Conservation (phyloP, 352 stramenopile species). For the Aphanomyces stellatus region DNA sequence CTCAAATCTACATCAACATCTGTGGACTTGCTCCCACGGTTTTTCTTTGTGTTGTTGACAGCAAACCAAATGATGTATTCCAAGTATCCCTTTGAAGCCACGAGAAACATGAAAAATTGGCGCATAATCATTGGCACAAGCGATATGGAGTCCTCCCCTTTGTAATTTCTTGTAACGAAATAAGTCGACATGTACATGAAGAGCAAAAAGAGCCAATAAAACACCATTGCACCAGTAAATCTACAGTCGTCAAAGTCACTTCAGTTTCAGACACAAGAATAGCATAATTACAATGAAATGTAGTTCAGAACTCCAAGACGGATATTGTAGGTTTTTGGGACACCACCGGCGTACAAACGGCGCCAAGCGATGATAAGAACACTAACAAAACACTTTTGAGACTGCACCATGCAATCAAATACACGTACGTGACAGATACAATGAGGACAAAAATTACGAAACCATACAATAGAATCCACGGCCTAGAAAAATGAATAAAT, state of each 20-base stretch:
- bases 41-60: slow-evolving; percentile 82
- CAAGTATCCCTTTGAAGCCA: slow-evolving; percentile 74
- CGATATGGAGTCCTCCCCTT: slow-evolving; percentile 33
- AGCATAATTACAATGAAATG: slow-evolving; percentile 64
- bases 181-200: slow-evolving; percentile 87
- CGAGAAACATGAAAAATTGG: slow-evolving; percentile 76
- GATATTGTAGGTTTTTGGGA: slow-evolving; percentile 86
- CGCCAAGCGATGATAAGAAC: slow-evolving; percentile 79
- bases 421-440: slow-evolving; percentile 65
- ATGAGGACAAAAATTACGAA: slow-evolving; percentile 80
- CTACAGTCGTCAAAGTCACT: slow-evolving; percentile 25
- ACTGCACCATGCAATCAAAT: background rate
- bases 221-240: slow-evolving; percentile 81
- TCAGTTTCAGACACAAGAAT: background rate
- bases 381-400: slow-evolving; percentile 22
- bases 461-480: slow-evolving; percentile 81
- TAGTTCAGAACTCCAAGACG: slow-evolving; percentile 84
- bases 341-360: slow-evolving; percentile 67
- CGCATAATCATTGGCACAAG: slow-evolving; percentile 62
- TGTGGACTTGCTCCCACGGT: slow-evolving; percentile 45
- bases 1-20: slow-evolving; percentile 81
- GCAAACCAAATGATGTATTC: slow-evolving; percentile 88
- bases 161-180: slow-evolving; percentile 62
- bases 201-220: slow-evolving; percentile 82
- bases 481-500: slow-evolving; percentile 25